phyloP scores from a whole-genome alignment of 1,284 basidiomycete species.

The Anthracocystis walkeri region DNA sequence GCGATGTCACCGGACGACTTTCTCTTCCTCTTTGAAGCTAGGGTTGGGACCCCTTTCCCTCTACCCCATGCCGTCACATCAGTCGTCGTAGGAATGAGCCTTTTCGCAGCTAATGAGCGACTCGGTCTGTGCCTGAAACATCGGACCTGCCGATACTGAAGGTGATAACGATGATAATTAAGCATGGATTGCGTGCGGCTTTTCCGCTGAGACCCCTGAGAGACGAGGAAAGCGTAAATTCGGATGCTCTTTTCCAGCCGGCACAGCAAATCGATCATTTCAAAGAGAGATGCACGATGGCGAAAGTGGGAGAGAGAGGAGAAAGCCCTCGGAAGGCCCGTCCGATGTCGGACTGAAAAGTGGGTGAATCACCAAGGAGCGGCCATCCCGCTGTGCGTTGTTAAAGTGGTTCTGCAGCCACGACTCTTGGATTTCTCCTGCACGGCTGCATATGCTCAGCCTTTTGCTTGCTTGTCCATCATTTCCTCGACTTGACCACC shows the following conservation, averaged over 20 bases:
- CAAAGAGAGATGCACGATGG: no score
- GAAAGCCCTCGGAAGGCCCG: neutral
- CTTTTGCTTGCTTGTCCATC: neutral
- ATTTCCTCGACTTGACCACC: neutral
- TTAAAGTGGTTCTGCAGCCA: neutral
- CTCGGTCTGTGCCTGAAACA: neutral
- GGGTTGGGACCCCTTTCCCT: no score
- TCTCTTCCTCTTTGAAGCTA: no score
- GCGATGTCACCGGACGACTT: no score
- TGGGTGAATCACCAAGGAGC: conserved; percentile 2
- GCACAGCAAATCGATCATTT: no score
- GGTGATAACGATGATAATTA: no score
- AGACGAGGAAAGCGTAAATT: neutral
- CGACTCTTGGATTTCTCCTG: neutral
- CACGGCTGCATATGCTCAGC: neutral
- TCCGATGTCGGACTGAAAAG: conserved; percentile 1
- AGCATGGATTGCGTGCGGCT: neutral
- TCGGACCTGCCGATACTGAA: neutral
- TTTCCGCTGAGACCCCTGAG: conserved; percentile 4
- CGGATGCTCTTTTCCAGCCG: no score
- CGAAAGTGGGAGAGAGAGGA: neutral
- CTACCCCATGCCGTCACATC: neutral
- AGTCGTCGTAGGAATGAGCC: no score
- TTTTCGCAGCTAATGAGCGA: neutral
- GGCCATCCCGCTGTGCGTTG: conserved; percentile 5